These are phyloP conservation scores for Lichtheimia corymbifera DNA, from an alignment of 371 early-diverging fungal species.

Conservation along the genomic window DNA sequence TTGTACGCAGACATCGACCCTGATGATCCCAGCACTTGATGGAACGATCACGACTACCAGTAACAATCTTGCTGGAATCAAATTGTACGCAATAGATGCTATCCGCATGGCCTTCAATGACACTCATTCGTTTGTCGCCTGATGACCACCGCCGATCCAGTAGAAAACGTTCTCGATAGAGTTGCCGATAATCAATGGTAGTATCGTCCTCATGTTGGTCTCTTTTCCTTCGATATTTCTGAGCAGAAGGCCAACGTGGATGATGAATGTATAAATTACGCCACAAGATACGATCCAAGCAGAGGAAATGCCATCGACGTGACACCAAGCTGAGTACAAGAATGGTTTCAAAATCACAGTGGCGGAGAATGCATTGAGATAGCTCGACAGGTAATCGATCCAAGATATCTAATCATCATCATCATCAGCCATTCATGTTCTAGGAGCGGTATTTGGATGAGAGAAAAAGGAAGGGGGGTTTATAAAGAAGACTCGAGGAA, in stretches of 20 bases:
- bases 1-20: conserved; percentile 67
- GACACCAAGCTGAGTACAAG: conserved; percentile 16
- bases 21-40: conserved; percentile 70
- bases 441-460: no score
- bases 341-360: conserved; percentile 18
- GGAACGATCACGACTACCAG: conserved; percentile 92
- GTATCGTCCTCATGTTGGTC: not conserved
- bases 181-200: conserved; percentile 16
- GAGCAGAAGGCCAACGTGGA: conserved; percentile 10
- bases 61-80: conserved; percentile 78
- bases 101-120: conserved; percentile 79
- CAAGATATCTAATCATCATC: conserved; percentile 6
- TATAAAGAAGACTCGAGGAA: not conserved
- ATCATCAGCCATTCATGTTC: no score
- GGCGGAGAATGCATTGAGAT: conserved; percentile 15
- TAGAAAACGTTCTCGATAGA: conserved; percentile 18
- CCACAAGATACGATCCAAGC: conserved; percentile 21
- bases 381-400: conserved; percentile 16
- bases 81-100: conserved; percentile 95
- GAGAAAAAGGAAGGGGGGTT: no score
- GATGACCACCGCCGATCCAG: conserved; percentile 35
- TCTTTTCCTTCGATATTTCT: not conserved
- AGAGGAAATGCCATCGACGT: conserved; percentile 14
- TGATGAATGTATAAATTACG: conserved; percentile 17
- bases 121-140: conserved; percentile 34